Conservation (phyloP, 1,139 yeast species). For the Hanseniaspora sp. region DNA sequence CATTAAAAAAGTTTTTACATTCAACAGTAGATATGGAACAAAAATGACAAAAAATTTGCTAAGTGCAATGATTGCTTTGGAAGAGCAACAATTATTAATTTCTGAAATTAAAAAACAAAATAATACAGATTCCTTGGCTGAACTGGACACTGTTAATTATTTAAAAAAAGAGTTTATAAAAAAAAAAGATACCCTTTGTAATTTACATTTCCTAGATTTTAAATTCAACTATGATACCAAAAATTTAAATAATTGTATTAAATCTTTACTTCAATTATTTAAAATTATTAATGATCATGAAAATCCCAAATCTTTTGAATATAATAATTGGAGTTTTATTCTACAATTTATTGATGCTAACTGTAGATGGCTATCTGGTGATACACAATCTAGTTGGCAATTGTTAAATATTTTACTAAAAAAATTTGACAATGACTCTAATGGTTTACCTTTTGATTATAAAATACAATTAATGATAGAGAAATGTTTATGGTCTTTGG, state of each 20-base stretch:
- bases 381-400: background rate
- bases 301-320: background rate
- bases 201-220: background rate
- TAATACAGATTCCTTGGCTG: background rate
- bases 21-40: background rate
- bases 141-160: too few species aligned
- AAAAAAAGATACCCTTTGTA: background rate
- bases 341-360: background rate
- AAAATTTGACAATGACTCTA: background rate
- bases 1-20: background rate
- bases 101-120: too few species aligned
- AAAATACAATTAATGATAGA: background rate
- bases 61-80: background rate
- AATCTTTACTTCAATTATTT: background rate
- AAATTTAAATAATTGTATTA: background rate
- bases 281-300: background rate
- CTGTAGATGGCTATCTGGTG: background rate
- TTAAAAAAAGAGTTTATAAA: too few species aligned
- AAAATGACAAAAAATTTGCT: background rate
- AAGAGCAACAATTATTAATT: background rate
- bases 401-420: background rate
- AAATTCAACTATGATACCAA: background rate
- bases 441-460: background rate
- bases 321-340: background rate
- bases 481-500: constrained; percentile 1